A percentile compares a stretch with the other conserved stretches of the same genome.
Evolutionary conservation across 2,329 filamentous ascomycete genomes (phyloP).

Genomic region (Fusarium albosuccineum): DNA sequence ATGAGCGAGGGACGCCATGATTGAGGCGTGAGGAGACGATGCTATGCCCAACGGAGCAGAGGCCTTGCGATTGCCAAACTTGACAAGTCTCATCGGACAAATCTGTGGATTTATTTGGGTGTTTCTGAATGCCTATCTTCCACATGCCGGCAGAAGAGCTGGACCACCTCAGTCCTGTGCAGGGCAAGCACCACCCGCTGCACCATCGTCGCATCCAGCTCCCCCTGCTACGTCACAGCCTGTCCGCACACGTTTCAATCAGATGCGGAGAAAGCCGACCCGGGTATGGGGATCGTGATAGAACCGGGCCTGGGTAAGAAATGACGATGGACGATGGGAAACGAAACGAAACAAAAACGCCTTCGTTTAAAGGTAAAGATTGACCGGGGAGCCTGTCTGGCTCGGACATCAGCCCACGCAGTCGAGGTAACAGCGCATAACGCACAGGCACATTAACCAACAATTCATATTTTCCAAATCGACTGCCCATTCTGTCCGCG

Average conservation of each 20-base stretch:
- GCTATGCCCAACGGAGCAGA: slow-evolving; percentile 12
- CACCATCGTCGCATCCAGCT: slow-evolving; percentile 7
- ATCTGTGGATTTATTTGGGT: slow-evolving; percentile 19
- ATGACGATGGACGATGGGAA: slow-evolving; percentile 21
- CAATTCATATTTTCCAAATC: slow-evolving; percentile 15
- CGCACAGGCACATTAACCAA: slow-evolving; percentile 22
- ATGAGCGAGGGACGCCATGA: slow-evolving; percentile 7
- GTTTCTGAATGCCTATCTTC: slow-evolving; percentile 13
- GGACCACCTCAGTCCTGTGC: slow-evolving; percentile 2
- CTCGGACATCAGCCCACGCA: slow-evolving; percentile 33
- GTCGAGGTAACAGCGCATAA: slow-evolving; percentile 30
- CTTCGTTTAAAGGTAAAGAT: slow-evolving; percentile 20
- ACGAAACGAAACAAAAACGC: slow-evolving; percentile 41
- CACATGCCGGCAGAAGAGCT: background rate
- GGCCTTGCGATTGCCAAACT: slow-evolving; percentile 5
- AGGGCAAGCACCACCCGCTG: background rate
- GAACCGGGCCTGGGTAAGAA: slow-evolving; percentile 14
- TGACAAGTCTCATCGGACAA: slow-evolving; percentile 6
- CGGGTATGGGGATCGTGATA: slow-evolving; percentile 13
- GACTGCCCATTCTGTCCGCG: slow-evolving; percentile 1
- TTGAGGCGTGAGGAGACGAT: slow-evolving; percentile 10
- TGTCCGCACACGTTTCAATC: slow-evolving; percentile 26
- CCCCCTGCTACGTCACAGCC: slow-evolving; percentile 20
- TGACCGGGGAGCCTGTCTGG: slow-evolving; percentile 26
- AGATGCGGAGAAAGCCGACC: slow-evolving; percentile 34